phyloP scores from a whole-genome alignment of 2,329 filamentous ascomycete species.

The Coniochaeta ligniaria region DNA sequence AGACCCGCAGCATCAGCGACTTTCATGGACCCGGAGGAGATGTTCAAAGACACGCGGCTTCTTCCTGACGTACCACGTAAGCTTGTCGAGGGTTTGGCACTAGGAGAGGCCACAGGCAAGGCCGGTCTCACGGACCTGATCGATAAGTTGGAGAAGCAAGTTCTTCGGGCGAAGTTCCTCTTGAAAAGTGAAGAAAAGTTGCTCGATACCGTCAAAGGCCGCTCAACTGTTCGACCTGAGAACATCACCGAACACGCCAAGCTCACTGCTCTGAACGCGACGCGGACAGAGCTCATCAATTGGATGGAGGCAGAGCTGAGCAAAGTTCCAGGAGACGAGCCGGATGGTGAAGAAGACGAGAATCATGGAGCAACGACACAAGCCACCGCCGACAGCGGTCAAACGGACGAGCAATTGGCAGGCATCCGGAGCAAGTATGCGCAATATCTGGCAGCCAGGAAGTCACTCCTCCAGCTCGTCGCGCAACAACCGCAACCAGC shows the following conservation, averaged over 20 bases:
- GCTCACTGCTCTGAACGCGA: constrained; percentile 45
- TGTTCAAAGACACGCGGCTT: constrained; percentile 35
- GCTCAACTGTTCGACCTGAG: constrained; percentile 26
- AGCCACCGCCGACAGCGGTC: constrained; percentile 8
- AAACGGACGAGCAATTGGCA: constrained; percentile 32
- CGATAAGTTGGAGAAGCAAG: constrained; percentile 48
- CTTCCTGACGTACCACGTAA: constrained; percentile 45
- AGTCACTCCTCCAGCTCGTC: constrained; percentile 35
- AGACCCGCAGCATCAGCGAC: constrained; percentile 43
- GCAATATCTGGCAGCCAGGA: constrained; percentile 42
- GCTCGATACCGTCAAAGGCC: constrained; percentile 38
- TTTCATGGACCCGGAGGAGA: constrained; percentile 40
- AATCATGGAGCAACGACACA: neutral
- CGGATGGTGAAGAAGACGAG: constrained; percentile 5
- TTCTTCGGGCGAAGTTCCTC: constrained; percentile 50
- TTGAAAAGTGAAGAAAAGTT: constrained; percentile 49
- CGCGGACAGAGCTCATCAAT: constrained; percentile 52
- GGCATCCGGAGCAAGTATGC: constrained; percentile 47
- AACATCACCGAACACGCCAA: constrained; percentile 29
- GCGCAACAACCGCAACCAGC: constrained; percentile 9
- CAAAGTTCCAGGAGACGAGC: constrained; percentile 34
- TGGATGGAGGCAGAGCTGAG: constrained; percentile 60
- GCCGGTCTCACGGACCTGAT: constrained; percentile 39
- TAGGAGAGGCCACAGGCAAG: constrained; percentile 27
- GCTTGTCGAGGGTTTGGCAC: constrained; percentile 41